phyloP scores from a whole-genome alignment of 1,284 basidiomycete species.

The Leccinum ponderosum region DNA sequence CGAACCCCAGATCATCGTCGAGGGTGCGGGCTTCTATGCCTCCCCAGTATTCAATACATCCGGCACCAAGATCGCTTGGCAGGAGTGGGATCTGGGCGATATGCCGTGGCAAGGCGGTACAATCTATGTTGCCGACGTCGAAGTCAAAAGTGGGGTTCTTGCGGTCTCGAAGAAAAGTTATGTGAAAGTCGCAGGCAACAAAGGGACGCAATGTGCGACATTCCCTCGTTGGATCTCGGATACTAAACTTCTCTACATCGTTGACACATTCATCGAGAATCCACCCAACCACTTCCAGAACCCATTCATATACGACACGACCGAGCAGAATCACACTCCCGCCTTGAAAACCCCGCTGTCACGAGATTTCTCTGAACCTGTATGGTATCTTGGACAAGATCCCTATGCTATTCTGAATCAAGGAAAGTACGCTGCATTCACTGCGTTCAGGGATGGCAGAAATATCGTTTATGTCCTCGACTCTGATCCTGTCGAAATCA shows the following conservation, averaged over 20 bases:
- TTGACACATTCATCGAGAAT: conserved; percentile 54
- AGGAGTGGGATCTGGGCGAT: conserved; percentile 71
- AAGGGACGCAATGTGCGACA: conserved; percentile 42
- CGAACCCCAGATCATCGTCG: conserved; percentile 15
- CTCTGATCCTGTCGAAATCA: conserved; percentile 22
- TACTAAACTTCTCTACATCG: conserved; percentile 59
- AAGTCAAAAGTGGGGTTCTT: background rate
- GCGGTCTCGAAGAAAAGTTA: background rate
- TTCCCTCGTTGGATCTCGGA: conserved; percentile 61
- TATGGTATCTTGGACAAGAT: conserved; percentile 52
- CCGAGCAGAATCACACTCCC: conserved; percentile 25
- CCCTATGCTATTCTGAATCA: conserved; percentile 48
- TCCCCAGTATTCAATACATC: conserved; percentile 63
- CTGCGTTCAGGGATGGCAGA: conserved; percentile 46
- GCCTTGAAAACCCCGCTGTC: conserved; percentile 46
- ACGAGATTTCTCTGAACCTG: conserved; percentile 56
- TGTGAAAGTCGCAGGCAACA: conserved; percentile 45
- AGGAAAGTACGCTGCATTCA: conserved; percentile 44
- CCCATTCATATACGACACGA: conserved; percentile 51
- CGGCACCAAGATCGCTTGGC: conserved; percentile 65
- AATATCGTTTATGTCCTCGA: conserved; percentile 50
- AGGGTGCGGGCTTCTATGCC: conserved; percentile 53
- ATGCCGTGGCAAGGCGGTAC: conserved; percentile 81
- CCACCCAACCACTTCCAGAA: conserved; percentile 48
- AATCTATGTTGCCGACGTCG: conserved; percentile 53